phyloP scores from a whole-genome alignment of 1,139 yeast genomes.

The Blastobotrys aristatus region DNA sequence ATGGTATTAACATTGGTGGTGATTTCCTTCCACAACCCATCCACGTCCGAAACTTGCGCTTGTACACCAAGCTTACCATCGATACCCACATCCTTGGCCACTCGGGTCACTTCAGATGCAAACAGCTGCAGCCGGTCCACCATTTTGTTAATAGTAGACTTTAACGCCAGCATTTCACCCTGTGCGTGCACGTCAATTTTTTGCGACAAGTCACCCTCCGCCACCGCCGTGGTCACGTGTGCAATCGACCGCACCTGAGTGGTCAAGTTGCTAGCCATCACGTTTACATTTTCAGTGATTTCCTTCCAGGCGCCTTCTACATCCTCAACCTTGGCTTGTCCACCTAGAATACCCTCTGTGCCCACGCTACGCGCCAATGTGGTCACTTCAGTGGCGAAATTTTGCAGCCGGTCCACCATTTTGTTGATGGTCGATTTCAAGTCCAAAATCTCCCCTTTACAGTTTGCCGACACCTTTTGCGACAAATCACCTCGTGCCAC shows the following conservation, averaged over 20 bases:
- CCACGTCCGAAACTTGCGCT: slow-evolving; percentile 86
- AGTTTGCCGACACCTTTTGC: slow-evolving; percentile 81
- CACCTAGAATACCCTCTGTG: slow-evolving; percentile 83
- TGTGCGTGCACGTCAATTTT: slow-evolving; percentile 88
- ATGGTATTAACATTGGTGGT: slow-evolving; percentile 90
- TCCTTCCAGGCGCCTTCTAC: slow-evolving; percentile 95
- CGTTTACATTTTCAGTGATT: slow-evolving; percentile 80
- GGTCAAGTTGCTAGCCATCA: slow-evolving; percentile 85
- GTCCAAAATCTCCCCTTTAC: slow-evolving; percentile 81
- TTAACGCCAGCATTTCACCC: slow-evolving; percentile 72
- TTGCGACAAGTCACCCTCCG: slow-evolving; percentile 83
- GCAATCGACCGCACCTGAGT: slow-evolving; percentile 88
- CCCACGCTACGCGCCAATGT: slow-evolving; percentile 86
- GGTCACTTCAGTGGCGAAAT: slow-evolving; percentile 85
- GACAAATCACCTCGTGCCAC: slow-evolving; percentile 88
- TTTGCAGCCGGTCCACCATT: slow-evolving; percentile 85
- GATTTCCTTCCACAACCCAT: slow-evolving; percentile 87
- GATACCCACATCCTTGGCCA: slow-evolving; percentile 88
- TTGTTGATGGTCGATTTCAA: slow-evolving; percentile 74
- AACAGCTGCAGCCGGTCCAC: slow-evolving; percentile 85
- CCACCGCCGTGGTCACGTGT: slow-evolving; percentile 87
- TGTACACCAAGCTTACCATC: slow-evolving; percentile 90
- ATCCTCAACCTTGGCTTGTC: slow-evolving; percentile 87
- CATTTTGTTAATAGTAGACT: slow-evolving; percentile 82
- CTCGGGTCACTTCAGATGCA: slow-evolving; percentile 83